A percentile compares a stretch with the other conserved stretches of the same genome.
Evolutionary conservation across 768 basidiomycete species (phyloP).

Genomic region (Cubamyces lactineus): DNA sequence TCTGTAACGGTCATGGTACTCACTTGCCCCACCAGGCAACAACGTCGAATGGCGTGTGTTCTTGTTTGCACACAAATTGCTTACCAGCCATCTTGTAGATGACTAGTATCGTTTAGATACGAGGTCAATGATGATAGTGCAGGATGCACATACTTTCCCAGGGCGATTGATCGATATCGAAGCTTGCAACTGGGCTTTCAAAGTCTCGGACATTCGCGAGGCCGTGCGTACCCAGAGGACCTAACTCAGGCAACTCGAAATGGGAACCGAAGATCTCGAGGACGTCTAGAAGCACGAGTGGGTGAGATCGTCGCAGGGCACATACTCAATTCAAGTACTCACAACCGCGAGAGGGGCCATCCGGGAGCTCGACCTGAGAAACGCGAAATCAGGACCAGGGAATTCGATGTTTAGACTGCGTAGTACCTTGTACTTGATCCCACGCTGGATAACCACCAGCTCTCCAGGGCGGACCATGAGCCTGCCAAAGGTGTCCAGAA

Average conservation of each 20-base stretch:
- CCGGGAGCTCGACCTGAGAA: conserved; percentile 51
- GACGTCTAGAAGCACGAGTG: conserved; percentile 44
- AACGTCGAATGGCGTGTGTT: conserved; percentile 73
- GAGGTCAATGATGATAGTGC: conserved; percentile 45
- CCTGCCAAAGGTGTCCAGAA: conserved; percentile 33
- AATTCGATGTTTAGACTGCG: conserved; percentile 14
- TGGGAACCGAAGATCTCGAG: conserved; percentile 68
- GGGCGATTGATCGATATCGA: conserved; percentile 63
- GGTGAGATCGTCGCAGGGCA: background rate
- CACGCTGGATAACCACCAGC: conserved; percentile 64
- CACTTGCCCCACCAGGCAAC: conserved; percentile 75
- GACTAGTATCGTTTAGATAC: conserved; percentile 3
- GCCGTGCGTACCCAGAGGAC: conserved; percentile 66
- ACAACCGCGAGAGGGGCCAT: conserved; percentile 67
- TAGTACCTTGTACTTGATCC: conserved; percentile 65
- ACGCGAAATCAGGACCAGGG: background rate
- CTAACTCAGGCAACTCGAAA: conserved; percentile 65
- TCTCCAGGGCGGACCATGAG: conserved; percentile 69
- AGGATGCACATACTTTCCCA: conserved; percentile 61
- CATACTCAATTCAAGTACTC: conserved; percentile 26
- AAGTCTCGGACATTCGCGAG: conserved; percentile 71
- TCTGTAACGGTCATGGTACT: conserved; percentile 25
- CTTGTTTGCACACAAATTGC: conserved; percentile 55
- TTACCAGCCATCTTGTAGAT: conserved; percentile 53
- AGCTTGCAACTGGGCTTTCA: conserved; percentile 62